phyloP scores from a whole-genome alignment of 1,139 yeast genomes.

The Pichia sp. region DNA sequence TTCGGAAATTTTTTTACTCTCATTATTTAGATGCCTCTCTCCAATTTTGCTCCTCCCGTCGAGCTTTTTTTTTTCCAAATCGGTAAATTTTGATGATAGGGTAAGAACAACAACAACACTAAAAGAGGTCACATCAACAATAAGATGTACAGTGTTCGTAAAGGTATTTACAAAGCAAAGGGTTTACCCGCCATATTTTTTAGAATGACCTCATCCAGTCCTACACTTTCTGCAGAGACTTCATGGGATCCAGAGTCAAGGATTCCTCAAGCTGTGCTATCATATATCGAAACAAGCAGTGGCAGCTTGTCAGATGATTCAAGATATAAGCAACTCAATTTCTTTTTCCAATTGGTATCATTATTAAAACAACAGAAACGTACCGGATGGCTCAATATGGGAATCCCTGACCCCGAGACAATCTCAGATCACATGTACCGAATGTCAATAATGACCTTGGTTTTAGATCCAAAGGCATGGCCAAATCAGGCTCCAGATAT shows the following conservation, averaged over 20 bases:
- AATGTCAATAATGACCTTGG: constrained; percentile 81
- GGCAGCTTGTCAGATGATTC: constrained; percentile 11
- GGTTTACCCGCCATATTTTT: neutral
- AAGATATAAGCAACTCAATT: constrained; percentile 37
- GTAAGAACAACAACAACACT: neutral
- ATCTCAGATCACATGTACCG: constrained; percentile 97
- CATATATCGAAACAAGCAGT: constrained; percentile 33
- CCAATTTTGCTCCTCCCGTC: neutral
- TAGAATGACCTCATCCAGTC: constrained; percentile 7
- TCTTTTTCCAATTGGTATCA: constrained; percentile 73
- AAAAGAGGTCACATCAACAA: neutral
- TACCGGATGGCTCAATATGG: constrained; percentile 91
- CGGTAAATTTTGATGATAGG: neutral
- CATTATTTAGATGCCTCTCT: neutral
- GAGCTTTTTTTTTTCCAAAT: neutral
- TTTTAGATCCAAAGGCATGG: constrained; percentile 47
- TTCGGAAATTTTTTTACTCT: neutral
- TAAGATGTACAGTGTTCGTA: neutral
- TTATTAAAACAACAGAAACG: constrained; percentile 75
- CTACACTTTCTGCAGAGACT: constrained; percentile 15
- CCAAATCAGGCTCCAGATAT: constrained; percentile 29
- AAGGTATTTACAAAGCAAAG: neutral
- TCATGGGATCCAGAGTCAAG: constrained; percentile 59
- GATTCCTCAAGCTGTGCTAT: constrained; percentile 50
- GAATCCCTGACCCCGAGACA: constrained; percentile 61